phyloP scores from a whole-genome alignment of 2,329 filamentous ascomycete genomes.

The Venturia carpophila region DNA sequence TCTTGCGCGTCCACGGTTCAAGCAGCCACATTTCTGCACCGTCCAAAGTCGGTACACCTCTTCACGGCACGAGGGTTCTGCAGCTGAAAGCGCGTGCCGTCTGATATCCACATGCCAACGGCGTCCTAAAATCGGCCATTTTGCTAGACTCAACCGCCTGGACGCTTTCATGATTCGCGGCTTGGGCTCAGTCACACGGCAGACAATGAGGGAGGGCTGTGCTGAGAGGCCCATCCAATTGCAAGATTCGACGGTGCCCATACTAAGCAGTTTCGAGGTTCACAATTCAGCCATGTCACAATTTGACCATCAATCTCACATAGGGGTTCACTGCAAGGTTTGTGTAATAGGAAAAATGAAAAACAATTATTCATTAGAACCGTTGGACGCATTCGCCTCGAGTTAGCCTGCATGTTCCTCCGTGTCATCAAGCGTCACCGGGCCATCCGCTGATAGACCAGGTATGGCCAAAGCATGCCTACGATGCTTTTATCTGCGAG shows the following conservation, averaged over 20 bases:
- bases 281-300: neutral
- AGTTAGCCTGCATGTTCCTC: no score
- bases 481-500: no score
- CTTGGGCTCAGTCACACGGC: neutral
- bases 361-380: no score
- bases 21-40: neutral
- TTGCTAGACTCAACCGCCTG: slow-evolving; percentile 5
- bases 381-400: no score
- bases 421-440: no score
- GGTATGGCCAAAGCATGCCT: no score
- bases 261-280: neutral
- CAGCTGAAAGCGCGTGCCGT: slow-evolving; percentile 4
- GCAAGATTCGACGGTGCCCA: neutral
- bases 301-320: neutral
- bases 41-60: neutral
- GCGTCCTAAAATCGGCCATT: neutral
- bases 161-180: neutral
- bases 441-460: no score
- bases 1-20: slow-evolving; percentile 3
- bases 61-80: neutral
- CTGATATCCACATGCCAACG: neutral
- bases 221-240: neutral
- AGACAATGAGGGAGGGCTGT: neutral
- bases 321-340: neutral
- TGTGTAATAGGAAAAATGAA: no score